These are phyloP conservation scores for Leishmania major DNA, from an alignment of 208 protist species.

Conservation along the genomic window DNA sequence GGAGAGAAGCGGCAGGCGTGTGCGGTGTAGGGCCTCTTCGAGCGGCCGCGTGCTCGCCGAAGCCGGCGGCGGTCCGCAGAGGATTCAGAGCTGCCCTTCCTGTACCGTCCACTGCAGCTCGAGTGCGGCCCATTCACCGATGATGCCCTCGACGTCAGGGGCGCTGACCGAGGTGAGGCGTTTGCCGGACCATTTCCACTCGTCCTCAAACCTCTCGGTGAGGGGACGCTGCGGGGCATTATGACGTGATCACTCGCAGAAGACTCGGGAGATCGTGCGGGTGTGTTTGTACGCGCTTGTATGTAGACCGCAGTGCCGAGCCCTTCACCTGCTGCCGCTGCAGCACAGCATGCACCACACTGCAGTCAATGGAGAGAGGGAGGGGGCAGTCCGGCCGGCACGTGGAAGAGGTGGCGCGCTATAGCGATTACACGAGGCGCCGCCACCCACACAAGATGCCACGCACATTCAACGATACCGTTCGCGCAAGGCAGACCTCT, in stretches of 20 bases:
- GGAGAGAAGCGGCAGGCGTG: constrained; percentile 24
- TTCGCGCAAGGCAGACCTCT: not conserved
- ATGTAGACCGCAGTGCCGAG: not conserved
- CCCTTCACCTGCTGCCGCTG: not conserved
- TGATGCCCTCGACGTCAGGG: not conserved
- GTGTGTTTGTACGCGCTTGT: not conserved
- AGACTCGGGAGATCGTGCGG: not conserved
- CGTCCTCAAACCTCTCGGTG: not conserved
- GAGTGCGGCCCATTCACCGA: not conserved
- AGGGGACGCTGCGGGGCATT: not conserved
- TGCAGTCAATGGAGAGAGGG: not conserved
- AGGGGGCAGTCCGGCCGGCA: not conserved
- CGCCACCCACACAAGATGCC: not conserved
- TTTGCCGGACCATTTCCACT: not conserved
- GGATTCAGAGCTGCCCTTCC: not conserved
- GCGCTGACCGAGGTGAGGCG: not conserved
- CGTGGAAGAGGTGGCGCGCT: not conserved
- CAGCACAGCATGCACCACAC: not conserved
- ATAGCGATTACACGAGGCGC: not conserved
- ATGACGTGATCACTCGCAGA: not conserved
- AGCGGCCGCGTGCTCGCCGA: not conserved
- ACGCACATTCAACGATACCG: not conserved
- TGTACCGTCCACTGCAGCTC: not conserved
- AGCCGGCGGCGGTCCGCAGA: not conserved
- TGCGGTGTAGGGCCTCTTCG: constrained; percentile 19